A percentile compares a stretch with the other conserved stretches of the same genome.
phyloP scores from a whole-genome alignment of 2,329 filamentous ascomycete genomes.

The Thielaviopsis euricoi region DNA sequence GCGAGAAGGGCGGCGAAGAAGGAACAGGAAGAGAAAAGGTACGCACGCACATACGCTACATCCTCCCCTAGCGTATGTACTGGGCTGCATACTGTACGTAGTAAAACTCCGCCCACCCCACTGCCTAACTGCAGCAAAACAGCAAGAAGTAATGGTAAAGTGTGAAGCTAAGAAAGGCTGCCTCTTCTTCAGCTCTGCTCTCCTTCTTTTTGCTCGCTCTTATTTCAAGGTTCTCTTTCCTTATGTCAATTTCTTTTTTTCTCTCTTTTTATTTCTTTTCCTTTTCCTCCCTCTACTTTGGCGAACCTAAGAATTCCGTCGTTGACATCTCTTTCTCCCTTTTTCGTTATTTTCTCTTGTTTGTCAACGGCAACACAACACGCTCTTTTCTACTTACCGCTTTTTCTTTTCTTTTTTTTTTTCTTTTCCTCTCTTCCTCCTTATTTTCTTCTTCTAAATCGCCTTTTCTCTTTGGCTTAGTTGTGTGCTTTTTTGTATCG shows the following conservation, averaged over 20 bases:
- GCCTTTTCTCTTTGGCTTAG: neutral
- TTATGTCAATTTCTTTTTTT: constrained; percentile 1
- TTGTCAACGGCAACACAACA: constrained; percentile 8
- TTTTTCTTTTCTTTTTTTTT: constrained; percentile 2
- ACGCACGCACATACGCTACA: neutral
- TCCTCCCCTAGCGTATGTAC: neutral
- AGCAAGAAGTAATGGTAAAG: neutral
- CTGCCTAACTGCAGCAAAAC: neutral
- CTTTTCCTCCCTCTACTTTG: neutral
- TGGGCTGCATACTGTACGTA: neutral
- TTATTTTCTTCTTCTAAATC: constrained; percentile 8
- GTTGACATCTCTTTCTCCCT: constrained; percentile 11
- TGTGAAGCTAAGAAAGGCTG: constrained; percentile 6
- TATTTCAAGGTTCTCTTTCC: neutral
- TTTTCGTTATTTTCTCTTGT: constrained; percentile 1
- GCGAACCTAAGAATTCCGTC: constrained; percentile 12
- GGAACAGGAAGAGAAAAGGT: neutral
- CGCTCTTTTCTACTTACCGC: constrained; percentile 5
- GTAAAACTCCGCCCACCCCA: neutral
- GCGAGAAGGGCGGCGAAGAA: neutral
- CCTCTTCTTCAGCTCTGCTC: constrained; percentile 2
- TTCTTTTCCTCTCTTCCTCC: constrained; percentile 6
- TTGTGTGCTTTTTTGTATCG: constrained; percentile 8
- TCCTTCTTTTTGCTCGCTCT: neutral
- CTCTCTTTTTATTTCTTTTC: constrained; percentile 1